A percentile compares a stretch with the other conserved stretches of the same genome.
Evolutionary conservation across 352 stramenopile genomes (phyloP).

Genomic region (Phytophthora cactorum): DNA sequence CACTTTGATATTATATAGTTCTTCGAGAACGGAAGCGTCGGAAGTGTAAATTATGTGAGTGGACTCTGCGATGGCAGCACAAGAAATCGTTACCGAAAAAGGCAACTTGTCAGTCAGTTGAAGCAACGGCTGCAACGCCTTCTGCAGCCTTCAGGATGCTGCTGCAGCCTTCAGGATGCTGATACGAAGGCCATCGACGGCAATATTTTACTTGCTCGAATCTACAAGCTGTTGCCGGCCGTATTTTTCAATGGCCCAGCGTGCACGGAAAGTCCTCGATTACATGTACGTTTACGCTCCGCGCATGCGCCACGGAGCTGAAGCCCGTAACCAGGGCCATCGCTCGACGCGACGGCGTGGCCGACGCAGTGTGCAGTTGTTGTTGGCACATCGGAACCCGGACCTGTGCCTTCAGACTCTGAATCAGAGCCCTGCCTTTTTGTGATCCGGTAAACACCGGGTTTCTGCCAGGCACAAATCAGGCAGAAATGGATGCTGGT

Average conservation of each 20-base stretch:
- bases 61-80: background rate
- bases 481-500: background rate
- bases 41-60: background rate
- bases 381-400: background rate
- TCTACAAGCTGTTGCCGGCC: background rate
- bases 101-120: conserved; percentile 9
- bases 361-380: conserved; percentile 2
- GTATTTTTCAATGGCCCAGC: background rate
- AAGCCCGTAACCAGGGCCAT: conserved; percentile 5
- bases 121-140: conserved; percentile 4
- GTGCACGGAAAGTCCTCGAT: conserved; percentile 7
- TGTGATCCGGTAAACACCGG: conserved; percentile 7
- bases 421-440: background rate
- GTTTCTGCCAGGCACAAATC: conserved; percentile 6
- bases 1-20: background rate
- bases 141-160: conserved; percentile 27
- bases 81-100: background rate
- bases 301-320: background rate
- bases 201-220: background rate
- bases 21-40: background rate
- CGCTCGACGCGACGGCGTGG: conserved; percentile 1
- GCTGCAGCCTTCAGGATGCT: conserved; percentile 24
- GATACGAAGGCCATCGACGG: conserved; percentile 5
- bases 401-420: background rate
- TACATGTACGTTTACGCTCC: conserved; percentile 15